A percentile compares a stretch with the other conserved stretches of the same genome.
These are phyloP conservation scores for Pezicula radicicola DNA, from an alignment of 2,329 filamentous ascomycete genomes.

Conservation along the genomic window DNA sequence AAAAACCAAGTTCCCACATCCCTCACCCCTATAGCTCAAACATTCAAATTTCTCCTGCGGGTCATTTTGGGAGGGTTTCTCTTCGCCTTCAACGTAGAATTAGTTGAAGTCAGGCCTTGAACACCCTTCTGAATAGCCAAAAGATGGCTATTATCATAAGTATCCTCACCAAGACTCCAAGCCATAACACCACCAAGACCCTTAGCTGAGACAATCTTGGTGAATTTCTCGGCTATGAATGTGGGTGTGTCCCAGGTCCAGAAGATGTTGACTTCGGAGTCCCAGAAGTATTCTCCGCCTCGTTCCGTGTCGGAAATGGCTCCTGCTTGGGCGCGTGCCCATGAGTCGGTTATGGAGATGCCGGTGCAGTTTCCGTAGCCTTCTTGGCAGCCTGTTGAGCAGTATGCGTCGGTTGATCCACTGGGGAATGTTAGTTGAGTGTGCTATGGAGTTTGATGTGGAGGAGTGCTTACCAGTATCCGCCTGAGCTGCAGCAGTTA, in stretches of 20 bases:
- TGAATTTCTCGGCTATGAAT: constrained; percentile 59
- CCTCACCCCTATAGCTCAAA: too few species aligned
- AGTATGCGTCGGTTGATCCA: neutral
- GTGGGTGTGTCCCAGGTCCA: constrained; percentile 70
- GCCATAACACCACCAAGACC: constrained; percentile 68
- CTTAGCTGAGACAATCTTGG: constrained; percentile 50
- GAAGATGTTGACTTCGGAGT: constrained; percentile 53
- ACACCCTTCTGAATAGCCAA: constrained; percentile 30
- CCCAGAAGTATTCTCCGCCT: constrained; percentile 68
- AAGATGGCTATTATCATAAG: constrained; percentile 37
- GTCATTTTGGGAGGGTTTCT: neutral
- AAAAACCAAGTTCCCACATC: too few species aligned
- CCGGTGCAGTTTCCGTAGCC: constrained; percentile 1
- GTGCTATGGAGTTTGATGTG: neutral
- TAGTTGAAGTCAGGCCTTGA: too few species aligned
- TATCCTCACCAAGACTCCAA: constrained; percentile 69
- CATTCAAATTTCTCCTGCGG: too few species aligned
- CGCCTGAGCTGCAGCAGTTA: neutral
- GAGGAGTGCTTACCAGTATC: neutral
- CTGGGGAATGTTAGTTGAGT: neutral
- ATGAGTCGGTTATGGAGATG: neutral
- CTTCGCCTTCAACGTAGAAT: neutral
- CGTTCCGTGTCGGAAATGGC: neutral
- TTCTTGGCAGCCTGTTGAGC: neutral
- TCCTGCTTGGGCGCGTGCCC: neutral